Base-by-base conservation (phyloP, 2,329 filamentous ascomycete genomes). In the Hypoxylon sp. region DNA sequence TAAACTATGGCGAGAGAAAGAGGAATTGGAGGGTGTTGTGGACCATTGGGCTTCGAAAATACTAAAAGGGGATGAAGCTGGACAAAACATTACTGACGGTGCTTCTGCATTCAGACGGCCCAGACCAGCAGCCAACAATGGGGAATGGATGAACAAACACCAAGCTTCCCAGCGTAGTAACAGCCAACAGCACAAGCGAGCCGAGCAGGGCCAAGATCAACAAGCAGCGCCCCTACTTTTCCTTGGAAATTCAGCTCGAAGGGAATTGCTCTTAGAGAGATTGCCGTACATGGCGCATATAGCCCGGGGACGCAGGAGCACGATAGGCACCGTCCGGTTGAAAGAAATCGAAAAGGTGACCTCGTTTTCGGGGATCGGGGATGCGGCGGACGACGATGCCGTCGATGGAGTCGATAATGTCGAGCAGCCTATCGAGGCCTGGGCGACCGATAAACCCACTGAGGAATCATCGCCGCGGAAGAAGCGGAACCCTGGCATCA, bases 241-340 rank as follows among this genome's bases (percentile, higher is more conserved):
- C 0, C 84, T 90, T 1, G 90, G 90, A 46, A 89, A 84, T 68
- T 88, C 90, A 2, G 89, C 90, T 3, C 89, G 90, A 36, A 86
- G 85, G 45, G 93, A 95, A 78, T 86, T 96, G 82, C 80, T 98
- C 0, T 86, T 98, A 23, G 93, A 98, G 71, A 89, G 93, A 7
- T 85, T 99, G 0, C 96, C 96, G 0, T 98, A 97, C 78, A 89
- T 96, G 84, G 85, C 90, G 1, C 85, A 88, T 55, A 92, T 98
- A 75, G 79, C 81, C 1, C 82, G 84, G 14, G 76, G 80, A 32
- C 75, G 80, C 69, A 81, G 80, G 71, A 77, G 79, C 72, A 67
- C 74, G 14, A 78, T 74, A 32, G 73, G 73, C 21, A 74, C 73
- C 14, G 74, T 82, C 65, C 79, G 81, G n/a, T 79, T 86, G 1